phyloP scores from a whole-genome alignment of 495 filamentous ascomycete species.

The Trichoderma orchidacearum region DNA sequence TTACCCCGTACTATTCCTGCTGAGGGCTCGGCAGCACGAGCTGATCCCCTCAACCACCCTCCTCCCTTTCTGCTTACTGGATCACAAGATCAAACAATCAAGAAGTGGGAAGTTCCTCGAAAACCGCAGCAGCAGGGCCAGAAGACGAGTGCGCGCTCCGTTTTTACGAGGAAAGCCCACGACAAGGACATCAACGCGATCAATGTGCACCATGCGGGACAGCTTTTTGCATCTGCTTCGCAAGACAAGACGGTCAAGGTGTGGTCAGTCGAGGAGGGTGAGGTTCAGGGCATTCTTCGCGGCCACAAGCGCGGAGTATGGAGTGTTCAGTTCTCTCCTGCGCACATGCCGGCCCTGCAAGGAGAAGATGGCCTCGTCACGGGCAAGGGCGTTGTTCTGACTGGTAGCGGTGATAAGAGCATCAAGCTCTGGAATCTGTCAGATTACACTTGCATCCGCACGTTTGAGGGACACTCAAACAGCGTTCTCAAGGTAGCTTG shows the following conservation, averaged over 20 bases:
- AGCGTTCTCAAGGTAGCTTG: conserved; percentile 88
- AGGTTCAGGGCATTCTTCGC: conserved; percentile 73
- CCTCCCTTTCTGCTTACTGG: conserved; percentile 79
- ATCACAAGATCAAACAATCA: conserved; percentile 88
- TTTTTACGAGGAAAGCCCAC: conserved; percentile 84
- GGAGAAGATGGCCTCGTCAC: conserved; percentile 51
- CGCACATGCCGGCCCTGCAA: conserved; percentile 55
- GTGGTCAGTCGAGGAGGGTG: conserved; percentile 79
- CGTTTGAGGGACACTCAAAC: conserved; percentile 92
- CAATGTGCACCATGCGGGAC: conserved; percentile 53
- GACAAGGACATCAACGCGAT: conserved; percentile 98
- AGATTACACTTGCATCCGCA: conserved; percentile 86
- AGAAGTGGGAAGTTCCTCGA: conserved; percentile 64
- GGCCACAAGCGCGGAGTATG: conserved; percentile 92
- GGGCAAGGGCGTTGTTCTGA: conserved; percentile 65
- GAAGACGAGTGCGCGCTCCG: conserved; percentile 34
- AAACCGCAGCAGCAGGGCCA: conserved; percentile 18
- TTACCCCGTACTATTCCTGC: conserved; percentile 56
- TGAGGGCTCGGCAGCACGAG: conserved; percentile 45
- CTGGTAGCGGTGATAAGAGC: conserved; percentile 87
- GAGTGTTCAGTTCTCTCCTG: conserved; percentile 80
- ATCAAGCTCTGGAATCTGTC: conserved; percentile 89
- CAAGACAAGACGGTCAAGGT: conserved; percentile 96
- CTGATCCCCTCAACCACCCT: conserved; percentile 60
- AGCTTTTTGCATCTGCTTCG: conserved; percentile 83